Conservation (phyloP, 192 early-diverging fungal species). For the Mortierella hygrophila region DNA sequence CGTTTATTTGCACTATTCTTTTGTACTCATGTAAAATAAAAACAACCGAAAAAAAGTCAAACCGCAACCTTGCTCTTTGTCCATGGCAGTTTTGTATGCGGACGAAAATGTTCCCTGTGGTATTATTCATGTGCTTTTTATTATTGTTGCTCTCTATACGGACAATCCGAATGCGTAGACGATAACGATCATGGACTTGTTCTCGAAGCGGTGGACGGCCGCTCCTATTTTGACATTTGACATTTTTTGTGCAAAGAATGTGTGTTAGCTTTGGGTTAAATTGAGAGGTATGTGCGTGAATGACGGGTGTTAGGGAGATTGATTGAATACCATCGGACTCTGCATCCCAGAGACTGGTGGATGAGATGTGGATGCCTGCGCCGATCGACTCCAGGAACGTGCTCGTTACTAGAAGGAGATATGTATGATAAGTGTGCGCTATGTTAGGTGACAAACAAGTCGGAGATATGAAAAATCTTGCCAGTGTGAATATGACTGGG, state of each 20-base stretch:
- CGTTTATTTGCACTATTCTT: too few species aligned
- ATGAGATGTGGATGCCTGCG: constrained; percentile 42
- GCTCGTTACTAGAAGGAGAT: constrained; percentile 23
- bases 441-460: neutral
- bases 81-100: neutral
- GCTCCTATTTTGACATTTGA: constrained; percentile 25
- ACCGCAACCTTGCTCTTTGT: neutral
- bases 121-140: neutral
- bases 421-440: neutral
- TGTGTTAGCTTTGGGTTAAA: neutral
- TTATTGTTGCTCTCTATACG: constrained; percentile 8
- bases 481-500: neutral
- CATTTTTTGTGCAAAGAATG: neutral
- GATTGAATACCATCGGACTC: constrained; percentile 40
- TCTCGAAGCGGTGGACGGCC: constrained; percentile 40
- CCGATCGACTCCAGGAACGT: constrained; percentile 42
- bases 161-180: constrained; percentile 39
- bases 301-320: neutral
- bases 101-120: neutral
- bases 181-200: constrained; percentile 39
- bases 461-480: neutral
- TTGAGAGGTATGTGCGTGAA: neutral
- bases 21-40: too few species aligned
- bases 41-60: too few species aligned
- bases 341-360: constrained; percentile 50